Percentiles rank a stretch among this genome's conserved stretches.
Evolutionary conservation across 495 filamentous ascomycete genomes (phyloP).

Genomic region (Tetracladium marchalianum): DNA sequence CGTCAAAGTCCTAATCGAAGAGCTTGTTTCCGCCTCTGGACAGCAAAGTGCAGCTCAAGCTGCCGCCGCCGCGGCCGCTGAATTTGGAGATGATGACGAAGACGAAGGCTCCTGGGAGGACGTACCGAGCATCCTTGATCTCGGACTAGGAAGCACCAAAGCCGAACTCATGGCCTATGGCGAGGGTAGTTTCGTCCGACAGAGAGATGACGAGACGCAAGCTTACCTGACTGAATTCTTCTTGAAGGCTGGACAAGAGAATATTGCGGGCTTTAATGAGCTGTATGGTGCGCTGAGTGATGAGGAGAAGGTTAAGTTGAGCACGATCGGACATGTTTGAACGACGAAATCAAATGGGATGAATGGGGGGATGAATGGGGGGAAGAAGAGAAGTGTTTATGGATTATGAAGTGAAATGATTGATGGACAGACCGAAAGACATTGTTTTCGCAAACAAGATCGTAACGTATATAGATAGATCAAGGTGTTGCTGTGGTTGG

Average conservation of each 20-base stretch:
- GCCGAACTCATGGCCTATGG: slow-evolving; percentile 72
- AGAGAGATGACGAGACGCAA: slow-evolving; percentile 88
- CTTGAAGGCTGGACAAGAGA: slow-evolving; percentile 49
- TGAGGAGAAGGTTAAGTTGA: slow-evolving; percentile 66
- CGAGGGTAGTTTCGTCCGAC: slow-evolving; percentile 50
- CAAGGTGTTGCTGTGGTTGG: background rate
- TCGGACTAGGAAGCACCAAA: slow-evolving; percentile 54
- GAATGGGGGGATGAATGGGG: too few relatives aligned
- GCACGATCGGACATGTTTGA: slow-evolving; percentile 4
- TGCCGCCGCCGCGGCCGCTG: slow-evolving; percentile 42
- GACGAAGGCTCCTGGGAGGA: slow-evolving; percentile 88
- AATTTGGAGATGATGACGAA: slow-evolving; percentile 47
- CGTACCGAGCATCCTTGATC: slow-evolving; percentile 61
- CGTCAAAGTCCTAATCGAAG: slow-evolving; percentile 87
- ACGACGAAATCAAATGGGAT: slow-evolving; percentile 16
- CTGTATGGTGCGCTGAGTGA: slow-evolving; percentile 59
- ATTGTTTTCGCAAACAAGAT: too few relatives aligned
- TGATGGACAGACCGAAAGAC: too few relatives aligned
- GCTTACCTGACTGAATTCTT: slow-evolving; percentile 77
- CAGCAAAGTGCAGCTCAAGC: slow-evolving; percentile 31
- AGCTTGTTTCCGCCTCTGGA: slow-evolving; percentile 58
- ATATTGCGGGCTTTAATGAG: slow-evolving; percentile 63
- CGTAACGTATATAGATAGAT: background rate
- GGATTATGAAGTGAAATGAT: too few relatives aligned
- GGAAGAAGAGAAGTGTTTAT: too few relatives aligned